phyloP scores from a whole-genome alignment of 768 basidiomycete genomes.

The Russula emetica region DNA sequence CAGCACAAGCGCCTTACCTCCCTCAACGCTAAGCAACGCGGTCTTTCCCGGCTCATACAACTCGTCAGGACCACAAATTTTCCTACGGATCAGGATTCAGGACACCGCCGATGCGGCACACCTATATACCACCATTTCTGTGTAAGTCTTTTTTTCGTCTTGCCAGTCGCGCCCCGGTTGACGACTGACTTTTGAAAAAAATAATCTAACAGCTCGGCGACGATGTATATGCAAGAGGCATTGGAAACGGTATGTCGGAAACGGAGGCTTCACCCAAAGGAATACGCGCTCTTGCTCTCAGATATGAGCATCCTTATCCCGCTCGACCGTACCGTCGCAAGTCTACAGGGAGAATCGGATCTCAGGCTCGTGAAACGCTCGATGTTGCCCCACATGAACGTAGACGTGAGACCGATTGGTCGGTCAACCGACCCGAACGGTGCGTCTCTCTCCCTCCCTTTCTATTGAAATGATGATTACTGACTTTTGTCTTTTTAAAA shows the following conservation, averaged over 20 bases:
- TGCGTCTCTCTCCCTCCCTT: constrained; percentile 36
- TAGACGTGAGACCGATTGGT: constrained; percentile 60
- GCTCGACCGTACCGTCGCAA: constrained; percentile 93
- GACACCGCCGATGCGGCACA: constrained; percentile 80
- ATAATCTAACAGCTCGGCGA: constrained; percentile 55
- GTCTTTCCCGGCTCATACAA: constrained; percentile 59
- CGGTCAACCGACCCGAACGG: constrained; percentile 91
- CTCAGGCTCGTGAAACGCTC: constrained; percentile 75
- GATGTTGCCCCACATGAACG: constrained; percentile 68
- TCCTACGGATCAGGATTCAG: constrained; percentile 76
- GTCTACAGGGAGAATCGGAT: constrained; percentile 82
- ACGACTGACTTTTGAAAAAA: too few relatives aligned
- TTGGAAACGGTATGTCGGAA: constrained; percentile 77
- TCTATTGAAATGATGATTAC: too few relatives aligned
- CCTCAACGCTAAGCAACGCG: constrained; percentile 35
- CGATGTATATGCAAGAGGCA: constrained; percentile 97
- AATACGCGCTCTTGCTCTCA: constrained; percentile 72
- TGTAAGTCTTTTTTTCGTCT: constrained; percentile 50
- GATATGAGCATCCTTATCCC: constrained; percentile 76
- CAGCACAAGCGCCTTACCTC: constrained; percentile 31
- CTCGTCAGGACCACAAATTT: constrained; percentile 76
- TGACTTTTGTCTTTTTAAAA: background rate
- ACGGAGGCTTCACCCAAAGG: constrained; percentile 65
- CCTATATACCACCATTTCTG: constrained; percentile 84
- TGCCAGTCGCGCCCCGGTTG: too few relatives aligned